These are phyloP conservation scores for Platanthera zijinensis DNA, from an alignment of 106 monocot genomes.

Conservation along the genomic window DNA sequence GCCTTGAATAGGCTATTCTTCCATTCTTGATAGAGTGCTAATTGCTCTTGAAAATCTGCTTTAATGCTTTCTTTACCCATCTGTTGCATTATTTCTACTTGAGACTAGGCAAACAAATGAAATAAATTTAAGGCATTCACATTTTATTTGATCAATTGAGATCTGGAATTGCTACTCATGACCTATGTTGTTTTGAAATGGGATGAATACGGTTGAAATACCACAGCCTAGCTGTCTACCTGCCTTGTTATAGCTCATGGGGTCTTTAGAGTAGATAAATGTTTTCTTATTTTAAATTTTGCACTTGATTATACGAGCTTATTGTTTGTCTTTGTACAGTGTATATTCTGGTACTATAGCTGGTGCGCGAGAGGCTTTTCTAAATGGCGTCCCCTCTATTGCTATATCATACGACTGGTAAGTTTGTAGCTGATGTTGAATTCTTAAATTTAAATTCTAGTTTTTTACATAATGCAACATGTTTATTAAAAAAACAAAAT, in stretches of 20 bases:
- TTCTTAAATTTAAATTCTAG: neutral
- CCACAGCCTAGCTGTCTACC: neutral
- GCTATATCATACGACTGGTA: constrained; percentile 87
- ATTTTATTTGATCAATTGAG: neutral
- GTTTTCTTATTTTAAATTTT: neutral
- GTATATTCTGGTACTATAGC: constrained; percentile 95
- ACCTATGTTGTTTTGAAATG: neutral
- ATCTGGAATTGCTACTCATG: neutral
- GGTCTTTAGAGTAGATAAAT: neutral
- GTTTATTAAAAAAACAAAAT: neutral
- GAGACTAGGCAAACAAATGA: neutral
- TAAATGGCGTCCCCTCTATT: constrained; percentile 67
- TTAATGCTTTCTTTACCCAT: neutral
- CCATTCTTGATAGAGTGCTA: neutral
- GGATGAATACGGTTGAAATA: neutral
- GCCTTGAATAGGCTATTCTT: neutral
- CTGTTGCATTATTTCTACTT: neutral
- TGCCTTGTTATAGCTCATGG: neutral
- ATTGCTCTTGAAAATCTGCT: neutral
- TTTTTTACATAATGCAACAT: neutral
- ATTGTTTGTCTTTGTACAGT: constrained; percentile 18
- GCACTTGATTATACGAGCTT: neutral
- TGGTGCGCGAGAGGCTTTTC: constrained; percentile 94
- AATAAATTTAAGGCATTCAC: neutral
- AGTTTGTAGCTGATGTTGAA: constrained; percentile 9